Evolutionary conservation across 176 grass and related monocot species (phyloP).

Genomic region (Pontederia crassipes): DNA sequence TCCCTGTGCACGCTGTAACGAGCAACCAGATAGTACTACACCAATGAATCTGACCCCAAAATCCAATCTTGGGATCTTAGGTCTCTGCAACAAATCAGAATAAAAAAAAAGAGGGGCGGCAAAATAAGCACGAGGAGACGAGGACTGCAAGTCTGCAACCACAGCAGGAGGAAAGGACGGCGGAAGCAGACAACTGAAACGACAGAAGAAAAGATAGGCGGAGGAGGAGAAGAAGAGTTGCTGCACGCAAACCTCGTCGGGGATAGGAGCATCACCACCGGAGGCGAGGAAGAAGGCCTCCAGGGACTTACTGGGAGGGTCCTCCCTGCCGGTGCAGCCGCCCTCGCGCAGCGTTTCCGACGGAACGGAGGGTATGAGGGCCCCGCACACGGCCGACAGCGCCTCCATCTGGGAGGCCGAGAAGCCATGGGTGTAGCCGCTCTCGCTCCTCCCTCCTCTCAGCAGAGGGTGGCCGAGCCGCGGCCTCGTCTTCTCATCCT

Average conservation of each 20-base stretch:
- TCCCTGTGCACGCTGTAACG: too few relatives aligned
- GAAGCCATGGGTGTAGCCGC: constrained; percentile 64
- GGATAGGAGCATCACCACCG: constrained; percentile 47
- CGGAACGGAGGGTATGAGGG: constrained; percentile 47
- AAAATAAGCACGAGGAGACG: too few relatives aligned
- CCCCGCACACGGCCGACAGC: constrained; percentile 44
- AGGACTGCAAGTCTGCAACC: too few relatives aligned
- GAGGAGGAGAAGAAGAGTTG: neutral
- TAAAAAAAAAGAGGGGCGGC: too few relatives aligned
- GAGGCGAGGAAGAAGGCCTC: constrained; percentile 54
- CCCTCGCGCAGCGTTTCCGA: constrained; percentile 7
- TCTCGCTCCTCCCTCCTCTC: constrained; percentile 19
- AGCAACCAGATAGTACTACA: too few relatives aligned
- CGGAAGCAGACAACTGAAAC: neutral
- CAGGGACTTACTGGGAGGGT: constrained; percentile 24
- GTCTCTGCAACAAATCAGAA: too few relatives aligned
- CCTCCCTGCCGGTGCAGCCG: constrained; percentile 18
- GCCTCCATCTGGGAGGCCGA: constrained; percentile 50
- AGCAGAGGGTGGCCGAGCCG: constrained; percentile 41
- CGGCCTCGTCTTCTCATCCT: neutral
- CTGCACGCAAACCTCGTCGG: constrained; percentile 39
- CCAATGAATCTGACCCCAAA: too few relatives aligned
- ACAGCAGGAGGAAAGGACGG: too few relatives aligned
- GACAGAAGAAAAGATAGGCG: neutral
- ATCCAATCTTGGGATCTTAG: too few relatives aligned